phyloP scores from a whole-genome alignment of 108 stramenopile genomes.

The Mayamaea pseudoterrestris region DNA sequence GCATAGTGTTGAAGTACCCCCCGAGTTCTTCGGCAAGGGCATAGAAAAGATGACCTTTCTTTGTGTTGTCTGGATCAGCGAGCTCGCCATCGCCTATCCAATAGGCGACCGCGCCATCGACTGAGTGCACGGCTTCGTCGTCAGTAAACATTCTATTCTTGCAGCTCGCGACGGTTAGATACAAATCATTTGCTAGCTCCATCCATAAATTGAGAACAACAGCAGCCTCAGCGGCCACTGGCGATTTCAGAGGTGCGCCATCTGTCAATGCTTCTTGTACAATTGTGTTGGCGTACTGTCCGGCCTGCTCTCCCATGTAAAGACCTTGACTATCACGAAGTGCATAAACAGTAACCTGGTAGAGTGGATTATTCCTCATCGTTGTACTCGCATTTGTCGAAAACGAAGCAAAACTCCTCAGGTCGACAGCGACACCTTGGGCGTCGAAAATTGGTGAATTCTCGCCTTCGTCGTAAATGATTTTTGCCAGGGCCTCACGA shows the following conservation, averaged over 20 bases:
- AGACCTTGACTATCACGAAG: slow-evolving; percentile 40
- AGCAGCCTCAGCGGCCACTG: slow-evolving; percentile 52
- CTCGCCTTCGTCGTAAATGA: slow-evolving; percentile 45
- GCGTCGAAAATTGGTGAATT: slow-evolving; percentile 56
- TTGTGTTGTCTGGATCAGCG: slow-evolving; percentile 43
- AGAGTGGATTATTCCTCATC: slow-evolving; percentile 55
- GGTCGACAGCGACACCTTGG: slow-evolving; percentile 33
- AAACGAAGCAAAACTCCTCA: slow-evolving; percentile 38
- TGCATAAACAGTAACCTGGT: slow-evolving; percentile 49
- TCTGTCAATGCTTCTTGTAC: slow-evolving; percentile 33
- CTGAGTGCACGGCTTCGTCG: slow-evolving; percentile 43
- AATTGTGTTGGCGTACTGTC: slow-evolving; percentile 51
- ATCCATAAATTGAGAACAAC: slow-evolving; percentile 68
- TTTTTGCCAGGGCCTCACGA: slow-evolving; percentile 21
- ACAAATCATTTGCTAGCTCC: slow-evolving; percentile 51
- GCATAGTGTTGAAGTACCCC: slow-evolving; percentile 26
- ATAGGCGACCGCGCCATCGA: slow-evolving; percentile 71
- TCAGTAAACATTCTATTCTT: slow-evolving; percentile 25
- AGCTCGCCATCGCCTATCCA: slow-evolving; percentile 76
- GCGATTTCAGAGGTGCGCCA: background rate
- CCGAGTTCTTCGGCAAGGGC: slow-evolving; percentile 56
- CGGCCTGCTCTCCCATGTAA: slow-evolving; percentile 29
- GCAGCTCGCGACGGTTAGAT: slow-evolving; percentile 25
- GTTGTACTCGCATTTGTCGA: slow-evolving; percentile 26
- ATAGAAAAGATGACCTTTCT: slow-evolving; percentile 66